Percentiles rank a stretch among this genome's conserved stretches.
phyloP scores from a whole-genome alignment of 306 rosid species.

The Oxytropis ochrocephala region DNA sequence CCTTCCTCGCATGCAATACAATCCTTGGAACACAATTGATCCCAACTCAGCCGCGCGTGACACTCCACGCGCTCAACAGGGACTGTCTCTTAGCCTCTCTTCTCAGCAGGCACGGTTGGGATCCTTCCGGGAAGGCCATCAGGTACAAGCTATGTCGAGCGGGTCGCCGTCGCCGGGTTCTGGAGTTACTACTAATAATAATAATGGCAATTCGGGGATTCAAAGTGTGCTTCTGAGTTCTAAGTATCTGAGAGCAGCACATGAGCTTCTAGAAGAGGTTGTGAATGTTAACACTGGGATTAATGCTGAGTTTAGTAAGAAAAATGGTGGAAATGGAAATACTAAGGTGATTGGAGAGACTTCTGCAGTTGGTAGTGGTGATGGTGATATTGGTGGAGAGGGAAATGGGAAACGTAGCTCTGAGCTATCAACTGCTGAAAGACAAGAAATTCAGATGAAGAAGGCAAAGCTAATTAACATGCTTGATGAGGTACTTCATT shows the following conservation, averaged over 20 bases:
- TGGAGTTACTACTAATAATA: conserved; percentile 35
- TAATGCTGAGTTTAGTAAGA: conserved; percentile 42
- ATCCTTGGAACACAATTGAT: conserved; percentile 66
- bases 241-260: conserved; percentile 85
- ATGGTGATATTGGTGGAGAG: conserved; percentile 41
- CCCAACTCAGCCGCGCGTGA: conserved; percentile 72
- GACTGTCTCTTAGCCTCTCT: conserved; percentile 61
- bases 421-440: conserved; percentile 74
- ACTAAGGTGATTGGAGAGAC: conserved; percentile 51
- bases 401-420: conserved; percentile 46
- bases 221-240: conserved; percentile 81
- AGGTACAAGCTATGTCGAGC: conserved; percentile 34
- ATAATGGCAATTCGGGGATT: conserved; percentile 70
- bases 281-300: conserved; percentile 74
- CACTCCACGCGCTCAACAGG: conserved; percentile 65
- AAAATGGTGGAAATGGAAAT: conserved; percentile 21
- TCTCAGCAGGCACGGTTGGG: conserved; percentile 67
- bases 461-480: conserved; percentile 84
- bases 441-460: conserved; percentile 97
- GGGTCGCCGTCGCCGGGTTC: conserved; percentile 73
- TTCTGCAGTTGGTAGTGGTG: conserved; percentile 43
- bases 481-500: conserved; percentile 80
- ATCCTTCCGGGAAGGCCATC: conserved; percentile 46
- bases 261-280: conserved; percentile 89
- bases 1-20: conserved; percentile 63